Conservation (phyloP, 495 filamentous ascomycete species). For the Penicillium longicatenatum region DNA sequence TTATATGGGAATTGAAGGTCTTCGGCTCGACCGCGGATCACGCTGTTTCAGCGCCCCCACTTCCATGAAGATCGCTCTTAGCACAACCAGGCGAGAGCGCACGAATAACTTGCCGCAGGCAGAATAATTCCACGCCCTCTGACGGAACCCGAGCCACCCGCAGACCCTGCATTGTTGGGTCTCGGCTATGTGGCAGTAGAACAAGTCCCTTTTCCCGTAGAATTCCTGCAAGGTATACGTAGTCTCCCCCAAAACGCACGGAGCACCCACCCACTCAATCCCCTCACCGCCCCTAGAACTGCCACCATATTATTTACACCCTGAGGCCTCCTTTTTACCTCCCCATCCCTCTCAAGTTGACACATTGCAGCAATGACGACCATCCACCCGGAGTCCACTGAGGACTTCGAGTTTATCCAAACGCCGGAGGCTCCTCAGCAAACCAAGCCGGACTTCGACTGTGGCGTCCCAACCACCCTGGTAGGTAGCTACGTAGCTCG, state of each 20-base stretch:
- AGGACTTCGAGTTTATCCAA: slow-evolving; percentile 69
- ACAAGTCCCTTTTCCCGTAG: background rate
- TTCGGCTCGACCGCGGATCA: slow-evolving; percentile 22
- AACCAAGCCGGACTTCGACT: slow-evolving; percentile 36
- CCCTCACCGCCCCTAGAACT: slow-evolving; percentile 30
- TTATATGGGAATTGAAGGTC: slow-evolving; percentile 23
- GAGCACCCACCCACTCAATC: slow-evolving; percentile 8
- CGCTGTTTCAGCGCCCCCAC: slow-evolving; percentile 33
- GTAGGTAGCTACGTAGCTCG: slow-evolving; percentile 19
- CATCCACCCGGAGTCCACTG: slow-evolving; percentile 53
- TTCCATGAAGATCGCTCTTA: slow-evolving; percentile 24
- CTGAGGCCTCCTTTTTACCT: slow-evolving; percentile 24
- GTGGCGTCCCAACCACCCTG: slow-evolving; percentile 32
- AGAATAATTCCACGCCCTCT: slow-evolving; percentile 1
- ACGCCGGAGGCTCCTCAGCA: slow-evolving; percentile 58
- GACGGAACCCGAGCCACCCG: background rate
- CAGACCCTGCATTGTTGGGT: background rate
- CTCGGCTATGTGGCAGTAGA: background rate
- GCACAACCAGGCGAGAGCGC: slow-evolving; percentile 11
- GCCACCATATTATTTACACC: slow-evolving; percentile 31
- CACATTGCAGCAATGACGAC: slow-evolving; percentile 44
- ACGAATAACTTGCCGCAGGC: slow-evolving; percentile 6
- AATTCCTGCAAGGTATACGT: slow-evolving; percentile 2
- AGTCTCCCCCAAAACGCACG: slow-evolving; percentile 12
- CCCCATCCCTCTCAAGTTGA: slow-evolving; percentile 28